Percentiles rank a stretch among this genome's conserved stretches.
phyloP scores from a whole-genome alignment of 257 asterid genomes.

The Nyctanthes arbortristis region DNA sequence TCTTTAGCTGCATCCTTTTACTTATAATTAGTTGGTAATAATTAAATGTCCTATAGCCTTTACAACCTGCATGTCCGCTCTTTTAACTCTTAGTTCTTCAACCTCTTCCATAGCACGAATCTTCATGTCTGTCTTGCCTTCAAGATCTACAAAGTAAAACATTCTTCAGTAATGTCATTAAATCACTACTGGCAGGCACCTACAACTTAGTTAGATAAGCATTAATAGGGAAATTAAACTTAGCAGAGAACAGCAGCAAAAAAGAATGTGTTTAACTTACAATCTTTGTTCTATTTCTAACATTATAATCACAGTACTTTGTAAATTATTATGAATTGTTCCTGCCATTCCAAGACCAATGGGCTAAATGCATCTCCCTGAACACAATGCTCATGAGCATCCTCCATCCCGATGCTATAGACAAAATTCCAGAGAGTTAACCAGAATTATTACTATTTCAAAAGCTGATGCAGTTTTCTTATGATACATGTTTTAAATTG shows the following conservation, averaged over 20 bases:
- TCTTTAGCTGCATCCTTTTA: constrained; percentile 16
- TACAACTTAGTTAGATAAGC: constrained; percentile 7
- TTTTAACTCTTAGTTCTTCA: constrained; percentile 79
- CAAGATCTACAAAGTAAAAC: constrained; percentile 61
- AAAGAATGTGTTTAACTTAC: not conserved
- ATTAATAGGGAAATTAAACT: not conserved
- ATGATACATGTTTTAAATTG: not conserved
- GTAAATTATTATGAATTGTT: not conserved
- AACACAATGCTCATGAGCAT: not conserved
- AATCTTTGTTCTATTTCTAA: not conserved
- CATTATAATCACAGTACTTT: not conserved
- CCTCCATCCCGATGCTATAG: not conserved
- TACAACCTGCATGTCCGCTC: constrained; percentile 95
- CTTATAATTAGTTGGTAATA: constrained; percentile 1
- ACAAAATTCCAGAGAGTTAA: not conserved
- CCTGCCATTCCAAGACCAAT: not conserved
- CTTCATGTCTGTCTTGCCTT: constrained; percentile 93
- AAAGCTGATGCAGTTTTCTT: not conserved
- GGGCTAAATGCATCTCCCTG: not conserved
- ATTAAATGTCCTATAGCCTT: constrained; percentile 14
- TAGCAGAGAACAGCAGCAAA: too few species aligned
- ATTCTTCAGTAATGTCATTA: constrained; percentile 14
- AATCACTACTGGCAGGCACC: constrained; percentile 22
- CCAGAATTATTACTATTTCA: not conserved
- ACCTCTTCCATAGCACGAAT: constrained; percentile 86